phyloP scores from a whole-genome alignment of 192 early-diverging fungal genomes.

The Umbelopsis ramanniana region DNA sequence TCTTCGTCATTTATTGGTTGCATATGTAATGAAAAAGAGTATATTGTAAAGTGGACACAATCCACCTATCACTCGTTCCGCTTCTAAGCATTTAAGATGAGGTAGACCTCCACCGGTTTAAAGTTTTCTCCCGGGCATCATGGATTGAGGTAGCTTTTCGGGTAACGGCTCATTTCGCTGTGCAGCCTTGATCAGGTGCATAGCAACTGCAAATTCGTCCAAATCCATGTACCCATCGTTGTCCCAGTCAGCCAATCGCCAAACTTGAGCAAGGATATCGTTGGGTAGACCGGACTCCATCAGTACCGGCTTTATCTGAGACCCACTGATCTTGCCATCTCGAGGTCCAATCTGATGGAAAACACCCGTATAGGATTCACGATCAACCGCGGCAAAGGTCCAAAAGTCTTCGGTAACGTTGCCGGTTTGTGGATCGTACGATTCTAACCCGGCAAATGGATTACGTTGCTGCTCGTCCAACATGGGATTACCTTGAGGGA shows the following conservation, averaged over 20 bases:
- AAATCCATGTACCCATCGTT: conserved; percentile 78
- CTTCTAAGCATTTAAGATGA: background rate
- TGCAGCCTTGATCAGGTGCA: conserved; percentile 65
- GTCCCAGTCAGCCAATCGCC: conserved; percentile 81
- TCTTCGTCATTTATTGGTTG: no score
- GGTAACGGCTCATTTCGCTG: conserved; percentile 52
- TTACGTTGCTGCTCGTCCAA: conserved; percentile 61
- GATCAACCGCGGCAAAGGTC: conserved; percentile 60
- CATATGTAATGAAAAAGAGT: no score
- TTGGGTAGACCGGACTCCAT: conserved; percentile 69
- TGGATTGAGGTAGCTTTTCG: conserved; percentile 47
- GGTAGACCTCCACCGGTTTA: background rate
- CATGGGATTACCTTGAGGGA: conserved; percentile 78
- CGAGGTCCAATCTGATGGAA: conserved; percentile 57
- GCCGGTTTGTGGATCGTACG: background rate
- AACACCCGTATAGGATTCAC: conserved; percentile 44
- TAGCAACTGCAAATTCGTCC: conserved; percentile 85
- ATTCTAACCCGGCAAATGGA: conserved; percentile 48
- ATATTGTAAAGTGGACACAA: no score
- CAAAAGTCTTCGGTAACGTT: conserved; percentile 43
- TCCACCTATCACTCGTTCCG: no score
- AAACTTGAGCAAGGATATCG: conserved; percentile 70
- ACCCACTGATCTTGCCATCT: conserved; percentile 62
- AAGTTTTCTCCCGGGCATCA: conserved; percentile 46
- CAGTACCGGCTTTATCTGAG: conserved; percentile 59